Evolutionary conservation across 495 filamentous ascomycete genomes (phyloP).

Genomic region (Cercophora sp.): DNA sequence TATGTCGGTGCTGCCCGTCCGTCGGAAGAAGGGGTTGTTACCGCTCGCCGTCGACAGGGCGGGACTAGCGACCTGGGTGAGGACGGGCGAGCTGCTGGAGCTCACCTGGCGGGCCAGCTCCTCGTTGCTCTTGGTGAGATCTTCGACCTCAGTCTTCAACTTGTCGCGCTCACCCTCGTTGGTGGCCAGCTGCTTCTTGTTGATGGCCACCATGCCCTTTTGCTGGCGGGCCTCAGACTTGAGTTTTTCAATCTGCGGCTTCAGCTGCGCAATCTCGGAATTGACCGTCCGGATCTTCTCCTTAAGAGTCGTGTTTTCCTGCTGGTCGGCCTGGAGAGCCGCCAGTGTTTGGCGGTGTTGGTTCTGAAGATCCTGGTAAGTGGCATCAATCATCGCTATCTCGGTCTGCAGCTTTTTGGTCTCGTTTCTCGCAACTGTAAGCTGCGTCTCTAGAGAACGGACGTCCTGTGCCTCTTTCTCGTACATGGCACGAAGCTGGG

Average conservation of each 20-base stretch:
- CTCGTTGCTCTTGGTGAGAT: constrained; percentile 59
- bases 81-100: constrained; percentile 35
- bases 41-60: constrained; percentile 70
- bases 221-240: constrained; percentile 86
- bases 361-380: constrained; percentile 75
- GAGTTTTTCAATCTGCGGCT: constrained; percentile 85
- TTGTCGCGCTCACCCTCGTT: constrained; percentile 84
- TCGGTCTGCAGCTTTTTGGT: constrained; percentile 80
- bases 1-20: constrained; percentile 64
- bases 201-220: constrained; percentile 92
- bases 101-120: constrained; percentile 45
- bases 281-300: constrained; percentile 82
- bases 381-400: constrained; percentile 73
- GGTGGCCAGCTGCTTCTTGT: constrained; percentile 92
- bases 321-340: constrained; percentile 78
- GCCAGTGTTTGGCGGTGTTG: constrained; percentile 73
- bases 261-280: constrained; percentile 72
- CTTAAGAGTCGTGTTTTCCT: constrained; percentile 81
- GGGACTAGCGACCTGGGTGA: constrained; percentile 54
- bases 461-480: constrained; percentile 89
- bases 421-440: constrained; percentile 69
- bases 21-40: constrained; percentile 87
- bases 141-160: constrained; percentile 71
- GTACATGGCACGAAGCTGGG: constrained; percentile 79
- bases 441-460: constrained; percentile 76